Evolutionary conservation across 257 asterid genomes (phyloP), one percentile per base, ranked within the genome.

Genomic region (Gentiana dahurica): DNA sequence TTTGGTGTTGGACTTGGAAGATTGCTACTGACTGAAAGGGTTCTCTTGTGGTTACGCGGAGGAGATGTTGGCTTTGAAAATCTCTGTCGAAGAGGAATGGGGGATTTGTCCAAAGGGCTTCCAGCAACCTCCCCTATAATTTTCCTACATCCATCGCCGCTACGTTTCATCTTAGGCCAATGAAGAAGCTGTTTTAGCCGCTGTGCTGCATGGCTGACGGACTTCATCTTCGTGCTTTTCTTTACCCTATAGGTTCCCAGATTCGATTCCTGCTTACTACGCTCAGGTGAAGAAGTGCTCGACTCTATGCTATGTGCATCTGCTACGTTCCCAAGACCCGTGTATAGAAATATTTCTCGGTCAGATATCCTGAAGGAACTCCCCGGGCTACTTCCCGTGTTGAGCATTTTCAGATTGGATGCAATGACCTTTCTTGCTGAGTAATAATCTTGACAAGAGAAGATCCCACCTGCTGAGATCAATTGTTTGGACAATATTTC

Each of bases 391-490:
- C 69, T 70, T 8, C 97, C 94, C 12, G 77, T 60, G 33, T 92
- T 82, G 35, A 77, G 95, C 77, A 78, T 75, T 74, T 67, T 85
- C 9, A 87, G 62, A 49, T 87, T 94, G 12, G 95, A 85, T 0
- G 97, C 95, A 12, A 92, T 73, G 2, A 72, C 81, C 62, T 65
- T 77, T 64, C 94, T 78, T 2, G 98, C 79, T 0, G 95, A 77
- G 50, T 78, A 75, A 24, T 24, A 24, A 65, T 90, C 89, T 52
- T 74, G 84, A 10, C 84, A 66, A 58, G 78, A 79, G 59, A 84
- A 78, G 44, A 88, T 81, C 37, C 97, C 96, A 1, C 95, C 97
- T 0, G 87, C 95, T 1, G 94, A 87, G 5, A 92, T 80, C 72
- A 92, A 65, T 52, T 78, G 95, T 10, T 79, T 72, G 46, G 83